phyloP scores from a whole-genome alignment of 2,329 filamentous ascomycete species.

The Xylogone sp. region DNA sequence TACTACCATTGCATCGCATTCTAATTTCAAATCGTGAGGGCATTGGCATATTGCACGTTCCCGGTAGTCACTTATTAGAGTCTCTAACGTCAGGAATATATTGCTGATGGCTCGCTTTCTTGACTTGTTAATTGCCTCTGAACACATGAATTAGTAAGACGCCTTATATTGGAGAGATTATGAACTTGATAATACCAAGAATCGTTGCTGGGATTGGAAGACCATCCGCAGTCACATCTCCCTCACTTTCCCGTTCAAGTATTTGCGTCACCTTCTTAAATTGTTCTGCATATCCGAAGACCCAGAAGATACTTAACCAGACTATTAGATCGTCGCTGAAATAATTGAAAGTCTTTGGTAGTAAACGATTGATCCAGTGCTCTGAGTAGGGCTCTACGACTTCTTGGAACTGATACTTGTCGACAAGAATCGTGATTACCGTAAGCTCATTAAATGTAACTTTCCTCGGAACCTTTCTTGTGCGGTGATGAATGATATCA shows the following conservation, averaged over 20 bases:
- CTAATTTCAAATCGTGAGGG: no score
- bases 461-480: slow-evolving; percentile 18
- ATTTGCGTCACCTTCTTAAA: slow-evolving; percentile 8
- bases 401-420: slow-evolving; percentile 22
- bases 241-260: slow-evolving; percentile 5
- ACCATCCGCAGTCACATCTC: slow-evolving; percentile 4
- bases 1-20: no score
- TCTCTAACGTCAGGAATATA: no score
- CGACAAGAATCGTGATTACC: slow-evolving; percentile 21
- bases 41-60: no score
- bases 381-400: slow-evolving; percentile 1
- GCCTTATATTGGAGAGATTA: no score
- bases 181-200: no score
- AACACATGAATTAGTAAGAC: no score
- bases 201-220: slow-evolving; percentile 7
- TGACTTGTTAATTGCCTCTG: no score
- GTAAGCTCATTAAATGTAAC: slow-evolving; percentile 23
- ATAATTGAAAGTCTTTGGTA: slow-evolving; percentile 1
- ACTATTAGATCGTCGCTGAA: slow-evolving; percentile 6
- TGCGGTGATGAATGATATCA: slow-evolving; percentile 27
- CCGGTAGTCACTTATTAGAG: no score
- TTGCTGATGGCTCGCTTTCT: no score
- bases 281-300: slow-evolving; percentile 8
- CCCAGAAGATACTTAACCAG: slow-evolving; percentile 13
- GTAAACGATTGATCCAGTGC: slow-evolving; percentile 6